Conservation (phyloP, 208 protist genomes). For the Eutreptiella sp. region DNA sequence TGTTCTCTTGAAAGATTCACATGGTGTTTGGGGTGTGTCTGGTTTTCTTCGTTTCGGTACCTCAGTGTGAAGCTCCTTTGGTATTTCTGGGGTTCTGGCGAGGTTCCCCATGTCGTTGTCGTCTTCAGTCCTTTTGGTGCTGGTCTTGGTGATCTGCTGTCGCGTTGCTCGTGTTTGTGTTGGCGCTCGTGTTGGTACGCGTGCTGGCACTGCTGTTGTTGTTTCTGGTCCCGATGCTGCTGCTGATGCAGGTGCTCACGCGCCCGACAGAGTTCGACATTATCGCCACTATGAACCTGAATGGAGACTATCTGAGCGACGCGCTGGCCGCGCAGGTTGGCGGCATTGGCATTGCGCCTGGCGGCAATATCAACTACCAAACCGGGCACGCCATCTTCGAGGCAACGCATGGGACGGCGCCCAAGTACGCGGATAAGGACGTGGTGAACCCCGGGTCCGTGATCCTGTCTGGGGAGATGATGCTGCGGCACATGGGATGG, state of each 20-base stretch:
- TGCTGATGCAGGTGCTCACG: slow-evolving; percentile 2
- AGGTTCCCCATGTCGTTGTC: too few relatives aligned
- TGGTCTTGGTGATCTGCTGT: too few relatives aligned
- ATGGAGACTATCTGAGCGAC: slow-evolving; percentile 49
- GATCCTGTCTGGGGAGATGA: slow-evolving; percentile 15
- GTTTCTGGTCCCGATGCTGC: too few relatives aligned
- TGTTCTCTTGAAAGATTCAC: too few relatives aligned
- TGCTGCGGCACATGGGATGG: slow-evolving; percentile 8
- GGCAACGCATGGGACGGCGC: neutral
- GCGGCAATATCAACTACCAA: slow-evolving; percentile 51
- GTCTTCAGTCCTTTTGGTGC: too few relatives aligned
- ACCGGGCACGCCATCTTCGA: slow-evolving; percentile 33
- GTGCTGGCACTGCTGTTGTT: neutral
- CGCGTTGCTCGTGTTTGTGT: too few relatives aligned
- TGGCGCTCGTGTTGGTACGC: too few relatives aligned
- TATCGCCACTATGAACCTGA: slow-evolving; percentile 23
- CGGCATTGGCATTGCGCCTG: slow-evolving; percentile 56
- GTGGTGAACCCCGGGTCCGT: slow-evolving; percentile 6
- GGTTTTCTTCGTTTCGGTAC: too few relatives aligned
- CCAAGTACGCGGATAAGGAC: neutral
- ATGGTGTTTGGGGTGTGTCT: too few relatives aligned
- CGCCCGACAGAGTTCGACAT: slow-evolving; percentile 25
- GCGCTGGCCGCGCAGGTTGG: slow-evolving; percentile 56
- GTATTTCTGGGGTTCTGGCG: too few relatives aligned
- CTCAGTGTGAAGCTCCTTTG: too few relatives aligned